phyloP scores from a whole-genome alignment of 176 grass and related monocot genomes.

The Musa schizocarpa region DNA sequence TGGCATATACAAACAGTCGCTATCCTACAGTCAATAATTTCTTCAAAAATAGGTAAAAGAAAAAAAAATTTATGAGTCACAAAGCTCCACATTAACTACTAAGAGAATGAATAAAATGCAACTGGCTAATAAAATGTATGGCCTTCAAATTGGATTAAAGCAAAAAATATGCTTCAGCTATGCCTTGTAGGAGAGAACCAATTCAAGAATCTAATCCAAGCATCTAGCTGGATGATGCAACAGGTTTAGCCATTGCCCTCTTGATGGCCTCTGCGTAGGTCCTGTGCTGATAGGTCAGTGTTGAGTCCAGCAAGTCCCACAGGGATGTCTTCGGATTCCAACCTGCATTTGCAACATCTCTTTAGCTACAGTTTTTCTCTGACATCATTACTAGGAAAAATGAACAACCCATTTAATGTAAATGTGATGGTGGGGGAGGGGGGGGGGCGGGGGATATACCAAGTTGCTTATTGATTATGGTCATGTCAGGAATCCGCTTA shows the following conservation, averaged over 20 bases:
- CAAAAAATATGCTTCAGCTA: not conserved
- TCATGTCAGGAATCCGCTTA: conserved; percentile 90
- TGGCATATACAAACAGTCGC: too few relatives aligned
- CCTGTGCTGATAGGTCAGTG: conserved; percentile 88
- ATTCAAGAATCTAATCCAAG: not conserved
- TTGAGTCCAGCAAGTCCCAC: conserved; percentile 85
- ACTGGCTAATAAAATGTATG: not conserved
- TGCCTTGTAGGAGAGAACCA: not conserved
- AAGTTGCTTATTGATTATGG: conserved; percentile 86
- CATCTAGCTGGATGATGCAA: conserved; percentile 44
- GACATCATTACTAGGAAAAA: not conserved
- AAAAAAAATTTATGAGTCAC: too few relatives aligned
- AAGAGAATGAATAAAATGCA: not conserved
- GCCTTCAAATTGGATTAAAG: not conserved
- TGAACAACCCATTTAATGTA: not conserved
- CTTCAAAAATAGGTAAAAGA: too few relatives aligned
- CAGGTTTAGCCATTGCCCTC: conserved; percentile 53
- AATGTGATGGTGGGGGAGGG: not conserved
- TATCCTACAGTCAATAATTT: too few relatives aligned
- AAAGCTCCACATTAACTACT: too few relatives aligned
- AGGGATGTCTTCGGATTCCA: conserved; percentile 94
- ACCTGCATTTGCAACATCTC: conserved; percentile 18
- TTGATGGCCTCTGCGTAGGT: conserved; percentile 91
- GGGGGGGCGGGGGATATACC: conserved; percentile 26
- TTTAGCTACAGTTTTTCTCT: conserved; percentile 12